A percentile compares a stretch with the other conserved stretches of the same genome.
Conservation (phyloP, 805 yeast genomes). For the Kuraishia molischiana region DNA sequence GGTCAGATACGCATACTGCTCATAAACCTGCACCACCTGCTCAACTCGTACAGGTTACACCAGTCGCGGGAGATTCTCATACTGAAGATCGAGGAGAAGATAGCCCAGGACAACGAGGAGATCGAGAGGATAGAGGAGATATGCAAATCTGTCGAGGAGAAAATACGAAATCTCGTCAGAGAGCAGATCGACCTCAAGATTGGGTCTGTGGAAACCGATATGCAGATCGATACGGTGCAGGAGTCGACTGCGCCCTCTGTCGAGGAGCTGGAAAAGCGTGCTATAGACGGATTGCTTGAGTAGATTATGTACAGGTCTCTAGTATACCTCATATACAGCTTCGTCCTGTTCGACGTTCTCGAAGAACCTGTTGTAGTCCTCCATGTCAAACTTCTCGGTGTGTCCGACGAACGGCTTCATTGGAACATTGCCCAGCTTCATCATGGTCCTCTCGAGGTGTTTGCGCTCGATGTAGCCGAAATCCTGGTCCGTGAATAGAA, state of each 20-base stretch:
- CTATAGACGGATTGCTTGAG: background rate
- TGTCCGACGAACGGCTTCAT: background rate
- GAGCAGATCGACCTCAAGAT: constrained; percentile 9
- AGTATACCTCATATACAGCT: background rate
- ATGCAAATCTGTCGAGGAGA: constrained; percentile 26
- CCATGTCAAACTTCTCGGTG: background rate
- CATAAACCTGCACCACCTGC: constrained; percentile 82
- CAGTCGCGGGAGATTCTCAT: constrained; percentile 88
- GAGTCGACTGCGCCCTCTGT: too few species aligned
- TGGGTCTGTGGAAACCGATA: background rate
- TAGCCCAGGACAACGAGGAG: constrained; percentile 26
- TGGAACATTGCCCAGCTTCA: constrained; percentile 6
- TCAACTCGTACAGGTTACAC: constrained; percentile 91
- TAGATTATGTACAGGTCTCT: background rate
- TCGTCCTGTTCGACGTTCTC: background rate
- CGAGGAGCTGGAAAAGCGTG: background rate
- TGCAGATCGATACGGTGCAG: constrained; percentile 2
- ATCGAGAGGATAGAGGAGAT: constrained; percentile 35
- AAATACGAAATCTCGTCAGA: constrained; percentile 17
- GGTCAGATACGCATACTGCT: constrained; percentile 74
- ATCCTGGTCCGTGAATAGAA: constrained; percentile 12
- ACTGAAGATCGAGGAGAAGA: constrained; percentile 56
- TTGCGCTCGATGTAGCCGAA: constrained; percentile 19
- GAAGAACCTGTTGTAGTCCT: background rate
- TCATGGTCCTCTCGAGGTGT: constrained; percentile 17